Base-by-base conservation (phyloP, 192 early-diverging fungal species). In the Entomortierella parvispora region DNA sequence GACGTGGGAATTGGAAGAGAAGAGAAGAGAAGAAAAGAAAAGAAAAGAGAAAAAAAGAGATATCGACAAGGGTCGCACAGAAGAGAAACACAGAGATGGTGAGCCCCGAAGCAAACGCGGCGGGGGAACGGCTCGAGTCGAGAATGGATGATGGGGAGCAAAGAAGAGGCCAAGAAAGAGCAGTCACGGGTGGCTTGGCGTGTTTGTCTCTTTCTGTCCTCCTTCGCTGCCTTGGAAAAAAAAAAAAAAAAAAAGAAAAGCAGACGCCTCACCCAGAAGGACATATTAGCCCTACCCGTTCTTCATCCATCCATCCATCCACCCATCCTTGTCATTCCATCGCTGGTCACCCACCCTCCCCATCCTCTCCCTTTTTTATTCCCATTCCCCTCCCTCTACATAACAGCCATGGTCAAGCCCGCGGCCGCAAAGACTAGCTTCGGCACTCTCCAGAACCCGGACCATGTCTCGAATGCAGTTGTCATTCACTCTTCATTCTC, bases 401-500 rank as follows among this genome's bases (percentile, higher is more conserved):
- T 57, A 17, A 49, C 46, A 50, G 43, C 66, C 49, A 77, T 77
- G 74, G 74, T 77, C 45, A 77, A 77, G 40, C 51, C 61, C 54
- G 22, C 65, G 4, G 26, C 66, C 26, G 37, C 74, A 46, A 82
- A 82, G 69, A 64, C 71, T 17, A 68, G 52, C 58, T 82, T 79
- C n/a, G 71, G 67, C 58, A 46, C 81, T 20, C 62, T 79, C 17
- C 75, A 74, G 52, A 74, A 82, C 69, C 65, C 81, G 4, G 69
- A 71, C 64, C 69, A 69, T 20, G 62, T 70, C 51, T 68, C 76
- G 29, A 72, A 57, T 23, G 58, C 81, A 32, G 62, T 69, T 44
- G 71, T 79, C 42, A 50, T 79, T 34, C 75, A 79, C 42, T 82
- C 75, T 2, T 67, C 76, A 49, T 82, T 82, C 75, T 78, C 77